A percentile compares a stretch with the other conserved stretches of the same genome.
Evolutionary conservation across 306 rosid genomes (phyloP).

Genomic region (Cicer yamashitae): DNA sequence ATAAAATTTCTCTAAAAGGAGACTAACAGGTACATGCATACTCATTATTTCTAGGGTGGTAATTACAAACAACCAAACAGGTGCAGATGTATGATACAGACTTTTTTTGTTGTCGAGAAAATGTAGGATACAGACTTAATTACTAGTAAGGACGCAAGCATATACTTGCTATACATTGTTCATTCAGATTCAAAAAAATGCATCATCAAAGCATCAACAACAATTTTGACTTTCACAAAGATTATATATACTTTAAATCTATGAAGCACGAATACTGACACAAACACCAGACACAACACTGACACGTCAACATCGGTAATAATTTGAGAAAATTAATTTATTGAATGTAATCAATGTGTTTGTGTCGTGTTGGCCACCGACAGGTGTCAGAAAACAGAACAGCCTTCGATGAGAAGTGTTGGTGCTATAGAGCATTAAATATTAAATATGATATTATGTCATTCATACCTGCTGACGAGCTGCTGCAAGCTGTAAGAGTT

Average conservation of each 20-base stretch:
- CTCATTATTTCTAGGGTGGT: conserved; percentile 26
- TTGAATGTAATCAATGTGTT: too few species aligned
- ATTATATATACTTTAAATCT: conserved; percentile 24
- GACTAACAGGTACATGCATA: conserved; percentile 13
- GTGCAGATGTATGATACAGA: conserved; percentile 2
- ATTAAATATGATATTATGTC: conserved; percentile 28
- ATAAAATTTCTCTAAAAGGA: conserved; percentile 24
- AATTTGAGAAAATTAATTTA: too few species aligned
- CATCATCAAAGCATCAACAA: conserved; percentile 29
- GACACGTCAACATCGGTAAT: too few species aligned
- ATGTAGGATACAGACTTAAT: conserved; percentile 15
- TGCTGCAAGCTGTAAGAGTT: conserved; percentile 80
- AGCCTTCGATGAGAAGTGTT: too few species aligned
- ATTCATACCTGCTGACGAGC: conserved; percentile 77
- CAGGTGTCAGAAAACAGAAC: too few species aligned
- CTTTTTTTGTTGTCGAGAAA: too few species aligned
- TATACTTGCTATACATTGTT: conserved; percentile 29
- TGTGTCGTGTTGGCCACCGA: too few species aligned
- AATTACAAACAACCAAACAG: conserved; percentile 34
- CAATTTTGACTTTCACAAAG: conserved; percentile 29
- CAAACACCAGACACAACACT: too few species aligned
- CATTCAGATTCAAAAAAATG: conserved; percentile 35
- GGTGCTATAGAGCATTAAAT: too few species aligned
- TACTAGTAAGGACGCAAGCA: conserved; percentile 31
- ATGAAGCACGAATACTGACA: too few species aligned